A percentile compares a stretch with the other conserved stretches of the same genome.
Evolutionary conservation across 495 filamentous ascomycete species (phyloP).

Genomic region (Penicillium pancosmium): DNA sequence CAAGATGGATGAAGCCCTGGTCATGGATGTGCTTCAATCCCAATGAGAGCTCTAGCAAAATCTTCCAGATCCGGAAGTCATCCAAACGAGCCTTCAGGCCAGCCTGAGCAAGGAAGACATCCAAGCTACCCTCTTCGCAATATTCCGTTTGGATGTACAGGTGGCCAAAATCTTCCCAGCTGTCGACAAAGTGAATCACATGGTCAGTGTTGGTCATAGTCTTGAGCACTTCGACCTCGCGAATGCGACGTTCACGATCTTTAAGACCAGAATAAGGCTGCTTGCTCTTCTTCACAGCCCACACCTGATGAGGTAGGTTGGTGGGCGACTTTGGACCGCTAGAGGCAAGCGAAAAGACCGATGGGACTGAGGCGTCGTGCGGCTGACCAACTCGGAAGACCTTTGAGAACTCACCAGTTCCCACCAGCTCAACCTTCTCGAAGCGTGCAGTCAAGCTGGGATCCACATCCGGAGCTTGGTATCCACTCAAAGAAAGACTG

Average conservation of each 20-base stretch:
- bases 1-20: constrained; percentile 86
- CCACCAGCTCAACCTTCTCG: constrained; percentile 71
- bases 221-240: constrained; percentile 77
- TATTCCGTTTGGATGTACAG: constrained; percentile 98
- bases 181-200: constrained; percentile 75
- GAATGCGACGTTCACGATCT: constrained; percentile 76
- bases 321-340: constrained; percentile 44
- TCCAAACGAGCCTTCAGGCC: constrained; percentile 85
- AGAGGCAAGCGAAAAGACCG: constrained; percentile 46
- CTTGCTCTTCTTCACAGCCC: constrained; percentile 91
- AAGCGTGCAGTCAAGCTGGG: constrained; percentile 70
- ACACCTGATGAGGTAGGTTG: constrained; percentile 59
- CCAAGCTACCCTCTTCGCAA: constrained; percentile 89
- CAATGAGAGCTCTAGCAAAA: constrained; percentile 78
- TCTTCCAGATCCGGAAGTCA: constrained; percentile 98
- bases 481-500: constrained; percentile 56
- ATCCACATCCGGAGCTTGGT: constrained; percentile 69
- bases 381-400: constrained; percentile 78
- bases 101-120: constrained; percentile 75
- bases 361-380: constrained; percentile 40
- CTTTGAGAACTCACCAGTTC: constrained; percentile 88
- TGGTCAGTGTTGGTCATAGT: constrained; percentile 75
- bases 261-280: constrained; percentile 71
- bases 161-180: constrained; percentile 79
- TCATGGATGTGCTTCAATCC: constrained; percentile 88